A percentile compares a stretch with the other conserved stretches of the same genome.
Evolutionary conservation across 768 basidiomycete species (phyloP).

Genomic region (Mycena amicta): DNA sequence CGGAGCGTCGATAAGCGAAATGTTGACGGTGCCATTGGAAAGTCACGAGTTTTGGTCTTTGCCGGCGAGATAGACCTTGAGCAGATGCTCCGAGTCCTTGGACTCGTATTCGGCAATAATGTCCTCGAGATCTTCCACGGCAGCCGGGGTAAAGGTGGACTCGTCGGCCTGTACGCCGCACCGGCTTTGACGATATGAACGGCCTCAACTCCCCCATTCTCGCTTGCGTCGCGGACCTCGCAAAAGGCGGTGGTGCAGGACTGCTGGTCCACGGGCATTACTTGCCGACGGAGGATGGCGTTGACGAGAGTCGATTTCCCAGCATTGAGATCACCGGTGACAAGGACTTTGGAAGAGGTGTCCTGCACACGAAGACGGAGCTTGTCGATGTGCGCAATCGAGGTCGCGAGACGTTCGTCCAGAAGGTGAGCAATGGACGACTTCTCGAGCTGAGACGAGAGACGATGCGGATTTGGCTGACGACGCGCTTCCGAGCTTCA

Average conservation of each 20-base stretch:
- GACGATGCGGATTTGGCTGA: constrained; percentile 64
- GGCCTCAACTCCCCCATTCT: constrained; percentile 80
- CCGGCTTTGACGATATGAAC: constrained; percentile 80
- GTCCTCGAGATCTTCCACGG: constrained; percentile 72
- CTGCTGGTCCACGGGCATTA: constrained; percentile 98
- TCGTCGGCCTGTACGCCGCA: constrained; percentile 67
- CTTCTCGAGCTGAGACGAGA: constrained; percentile 92
- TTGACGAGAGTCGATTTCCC: constrained; percentile 99
- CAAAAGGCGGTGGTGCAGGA: constrained; percentile 97
- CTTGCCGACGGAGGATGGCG: constrained; percentile 83
- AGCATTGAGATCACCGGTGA: constrained; percentile 97
- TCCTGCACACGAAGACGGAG: constrained; percentile 87
- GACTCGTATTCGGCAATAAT: constrained; percentile 75
- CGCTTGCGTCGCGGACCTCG: constrained; percentile 89
- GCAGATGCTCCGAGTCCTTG: constrained; percentile 59
- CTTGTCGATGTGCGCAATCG: constrained; percentile 79
- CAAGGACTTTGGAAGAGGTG: constrained; percentile 92
- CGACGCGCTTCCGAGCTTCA: constrained; percentile 81
- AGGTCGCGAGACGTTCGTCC: constrained; percentile 76
- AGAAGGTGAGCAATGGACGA: constrained; percentile 90
- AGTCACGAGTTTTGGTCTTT: constrained; percentile 79
- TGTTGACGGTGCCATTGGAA: constrained; percentile 94
- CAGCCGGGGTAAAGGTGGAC: constrained; percentile 72
- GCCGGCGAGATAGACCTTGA: constrained; percentile 91
- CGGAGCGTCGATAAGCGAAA: constrained; percentile 97